Base-by-base conservation (phyloP, 2,329 filamentous ascomycete species). In the Sporothrix luriei region DNA sequence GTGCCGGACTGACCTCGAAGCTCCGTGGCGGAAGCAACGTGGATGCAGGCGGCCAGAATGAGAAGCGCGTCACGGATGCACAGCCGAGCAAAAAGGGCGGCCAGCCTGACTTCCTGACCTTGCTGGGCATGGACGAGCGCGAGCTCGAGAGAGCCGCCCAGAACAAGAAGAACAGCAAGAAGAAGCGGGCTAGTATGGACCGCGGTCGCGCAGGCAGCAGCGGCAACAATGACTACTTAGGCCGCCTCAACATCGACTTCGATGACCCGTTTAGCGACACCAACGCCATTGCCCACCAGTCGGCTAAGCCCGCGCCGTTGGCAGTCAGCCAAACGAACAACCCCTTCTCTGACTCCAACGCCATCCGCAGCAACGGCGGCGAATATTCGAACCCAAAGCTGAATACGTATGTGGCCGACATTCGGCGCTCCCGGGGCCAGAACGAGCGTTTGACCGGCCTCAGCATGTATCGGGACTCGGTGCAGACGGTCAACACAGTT, bases 271-370 rank as follows among this genome's bases (percentile, higher is more conserved):
- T 86, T 74, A 82, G 81, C 16, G 85, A 87, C 73, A 74, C 75
- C 59, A 82, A 85, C 72, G 78, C 78, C 38, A 73, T 81, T 43
- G 73, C 78, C 3, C 79, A 78, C 71, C 76, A 77, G 54, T 81
- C 80, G 1, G 79, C 80, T 62, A 80, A 80, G 69, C 77, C 80
- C 5, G 75, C 77, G 61, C 80, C 81, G 1, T 75, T 81, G 19
- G 72, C 76, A 4, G 76, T 80, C 57, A 73, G 67, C 52, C 73
- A 76, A 13, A 68, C 75, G 11, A 78, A 79, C 66, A 80, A 83
- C 68, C 83, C 84, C 2, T 87, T 87, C 73, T 80, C 80, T 4
- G 84, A 87, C 69, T 75, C 76, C 11, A 82, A 86, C 71, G 83
- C 83, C 14, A 78, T 84, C 38, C 73, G 65, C 71, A 72, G 51